Percentiles rank a stretch among this genome's conserved stretches.
Evolutionary conservation across 352 stramenopile genomes (phyloP).

Genomic region (Globisporangium acanthophoron): DNA sequence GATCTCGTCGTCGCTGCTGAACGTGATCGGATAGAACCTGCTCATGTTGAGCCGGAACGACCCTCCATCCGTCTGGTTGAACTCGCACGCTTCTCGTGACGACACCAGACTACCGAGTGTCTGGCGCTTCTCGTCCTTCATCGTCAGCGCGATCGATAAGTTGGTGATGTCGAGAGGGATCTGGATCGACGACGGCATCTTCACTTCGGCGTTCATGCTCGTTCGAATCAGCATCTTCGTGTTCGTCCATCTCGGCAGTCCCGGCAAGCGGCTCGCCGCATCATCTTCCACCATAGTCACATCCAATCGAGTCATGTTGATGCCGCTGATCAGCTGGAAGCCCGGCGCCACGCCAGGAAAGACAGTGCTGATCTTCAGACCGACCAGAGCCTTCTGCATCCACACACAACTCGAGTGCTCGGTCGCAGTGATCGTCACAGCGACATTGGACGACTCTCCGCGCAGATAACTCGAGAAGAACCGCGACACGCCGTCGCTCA

Average conservation of each 20-base stretch:
- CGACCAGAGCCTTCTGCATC: conserved; percentile 54
- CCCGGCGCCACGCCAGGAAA: conserved; percentile 53
- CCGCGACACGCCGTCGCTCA: conserved; percentile 38
- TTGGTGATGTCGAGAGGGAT: conserved; percentile 68
- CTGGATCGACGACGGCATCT: conserved; percentile 64
- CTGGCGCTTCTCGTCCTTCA: conserved; percentile 31
- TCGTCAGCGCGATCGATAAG: conserved; percentile 47
- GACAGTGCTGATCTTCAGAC: conserved; percentile 50
- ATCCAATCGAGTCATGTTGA: conserved; percentile 68
- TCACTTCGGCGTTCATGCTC: conserved; percentile 55
- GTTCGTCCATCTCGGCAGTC: conserved; percentile 32
- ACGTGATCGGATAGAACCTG: conserved; percentile 56
- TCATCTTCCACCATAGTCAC: conserved; percentile 38
- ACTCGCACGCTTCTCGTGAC: conserved; percentile 48
- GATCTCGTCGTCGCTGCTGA: conserved; percentile 29
- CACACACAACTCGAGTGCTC: conserved; percentile 54
- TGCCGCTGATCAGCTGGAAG: conserved; percentile 61
- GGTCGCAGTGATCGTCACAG: conserved; percentile 40
- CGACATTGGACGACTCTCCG: conserved; percentile 44
- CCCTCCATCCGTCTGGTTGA: conserved; percentile 46
- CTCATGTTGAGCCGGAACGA: conserved; percentile 74
- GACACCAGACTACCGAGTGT: conserved; percentile 50
- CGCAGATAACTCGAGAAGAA: conserved; percentile 75
- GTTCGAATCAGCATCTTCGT: conserved; percentile 68
- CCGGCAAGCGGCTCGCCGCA: not conserved